These are phyloP conservation scores for Crithidia thermophila DNA, from an alignment of 208 protist species.

Conservation along the genomic window DNA sequence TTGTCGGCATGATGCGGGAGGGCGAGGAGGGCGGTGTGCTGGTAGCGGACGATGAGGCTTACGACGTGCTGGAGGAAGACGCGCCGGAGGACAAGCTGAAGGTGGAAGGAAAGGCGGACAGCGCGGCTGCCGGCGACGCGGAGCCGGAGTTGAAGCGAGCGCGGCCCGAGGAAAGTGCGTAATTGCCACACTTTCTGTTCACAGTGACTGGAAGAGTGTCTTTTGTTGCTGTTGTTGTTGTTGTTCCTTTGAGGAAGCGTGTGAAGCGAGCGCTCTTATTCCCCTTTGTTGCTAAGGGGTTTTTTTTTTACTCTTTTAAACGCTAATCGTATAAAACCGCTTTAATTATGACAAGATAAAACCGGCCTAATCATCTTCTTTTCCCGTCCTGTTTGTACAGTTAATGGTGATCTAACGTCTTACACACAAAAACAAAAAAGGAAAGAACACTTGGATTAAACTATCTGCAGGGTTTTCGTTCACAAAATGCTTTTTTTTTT, in stretches of 20 bases:
- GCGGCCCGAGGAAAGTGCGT: neutral
- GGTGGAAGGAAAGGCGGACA: constrained; percentile 9
- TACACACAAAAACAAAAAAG: too few relatives aligned
- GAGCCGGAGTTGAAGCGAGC: constrained; percentile 25
- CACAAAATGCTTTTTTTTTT: too few relatives aligned
- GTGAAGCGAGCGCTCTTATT: neutral
- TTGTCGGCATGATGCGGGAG: constrained; percentile 71
- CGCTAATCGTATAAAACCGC: too few relatives aligned
- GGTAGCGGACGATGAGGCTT: constrained; percentile 43
- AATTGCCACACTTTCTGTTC: neutral
- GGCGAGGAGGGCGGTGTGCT: constrained; percentile 46
- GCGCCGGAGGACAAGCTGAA: constrained; percentile 18
- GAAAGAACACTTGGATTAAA: too few relatives aligned
- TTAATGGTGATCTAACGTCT: too few relatives aligned
- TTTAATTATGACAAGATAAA: too few relatives aligned
- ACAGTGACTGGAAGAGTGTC: neutral
- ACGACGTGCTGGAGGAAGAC: constrained; percentile 33
- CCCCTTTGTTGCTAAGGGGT: neutral
- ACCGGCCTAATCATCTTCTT: too few relatives aligned
- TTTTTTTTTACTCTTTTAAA: too few relatives aligned
- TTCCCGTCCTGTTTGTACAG: too few relatives aligned
- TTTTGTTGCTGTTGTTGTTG: constrained; percentile 15
- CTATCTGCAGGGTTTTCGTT: too few relatives aligned
- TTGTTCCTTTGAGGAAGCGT: neutral
- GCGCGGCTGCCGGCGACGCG: neutral